Base-by-base conservation (phyloP, 2,329 filamentous ascomycete species). In the Fusarium mangiferae region DNA sequence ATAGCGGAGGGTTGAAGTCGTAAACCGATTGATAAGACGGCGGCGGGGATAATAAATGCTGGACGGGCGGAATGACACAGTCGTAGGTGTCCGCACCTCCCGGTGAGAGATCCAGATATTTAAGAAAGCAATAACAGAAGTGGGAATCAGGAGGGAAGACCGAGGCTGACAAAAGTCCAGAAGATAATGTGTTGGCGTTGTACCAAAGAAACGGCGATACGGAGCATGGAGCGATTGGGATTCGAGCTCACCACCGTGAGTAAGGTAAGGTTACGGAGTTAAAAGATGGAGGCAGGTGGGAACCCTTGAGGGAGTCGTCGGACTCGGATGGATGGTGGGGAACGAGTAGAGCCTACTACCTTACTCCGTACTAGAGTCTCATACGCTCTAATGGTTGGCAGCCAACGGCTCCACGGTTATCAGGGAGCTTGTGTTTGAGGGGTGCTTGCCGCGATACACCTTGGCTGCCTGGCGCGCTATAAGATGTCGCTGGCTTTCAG, bases 381-480 rank as follows among this genome's bases (percentile, higher is more conserved):
- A 39, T 41, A 41, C 35, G 24, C 35, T 48, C 58, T 46, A 28
- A 56, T 41, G 35, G 42, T 20, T 41, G 35, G 42, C 13, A 54
- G 57, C 49, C 49, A 42, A 28, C 41, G 20, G 59, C 61, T 49
- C 51, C 51, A 66, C 49, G 51, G 51, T 66, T 42, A 35, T 58
- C 30, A 22, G n/a, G 54, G 30, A 48, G n/a, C 30, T 35, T 35
- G 20, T 48, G 55, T 45, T 28, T 48, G 39, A 58, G 39, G 55
- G 42, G 62, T 55, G 58, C 49, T 68, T 68, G 72, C 75, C 75
- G 62, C 75, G 75, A 77, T 77, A 48, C 57, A 68, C 67, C 59
- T 77, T 55, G 74, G 75, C 61, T 77, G 75, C 75, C 75, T 77
- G 68, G 72, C 60, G 64, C 55, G 61, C 59, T 65, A 26, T 65